Percentiles rank a stretch among this genome's conserved stretches.
Evolutionary conservation across 108 stramenopile species (phyloP).

Genomic region (Cylindrotheca fusiformis): DNA sequence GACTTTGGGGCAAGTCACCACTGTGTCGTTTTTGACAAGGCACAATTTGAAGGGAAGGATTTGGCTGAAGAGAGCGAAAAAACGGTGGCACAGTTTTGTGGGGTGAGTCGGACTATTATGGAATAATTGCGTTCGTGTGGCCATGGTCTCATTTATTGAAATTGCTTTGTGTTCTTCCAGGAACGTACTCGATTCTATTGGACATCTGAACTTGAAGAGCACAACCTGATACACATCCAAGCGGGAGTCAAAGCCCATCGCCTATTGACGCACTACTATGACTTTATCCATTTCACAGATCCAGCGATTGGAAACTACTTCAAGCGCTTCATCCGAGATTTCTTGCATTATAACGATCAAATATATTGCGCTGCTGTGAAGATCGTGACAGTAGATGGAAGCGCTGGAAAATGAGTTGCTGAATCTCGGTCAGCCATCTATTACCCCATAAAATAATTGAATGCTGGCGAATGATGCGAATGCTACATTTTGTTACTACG

Average conservation of each 20-base stretch:
- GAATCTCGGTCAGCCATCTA: no score
- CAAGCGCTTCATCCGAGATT: conserved; percentile 86
- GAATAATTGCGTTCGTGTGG: neutral
- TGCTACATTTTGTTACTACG: no score
- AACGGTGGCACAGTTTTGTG: conserved; percentile 27
- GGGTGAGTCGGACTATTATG: conserved; percentile 13
- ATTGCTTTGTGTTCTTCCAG: neutral
- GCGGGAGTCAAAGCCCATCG: conserved; percentile 60
- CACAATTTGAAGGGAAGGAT: conserved; percentile 33
- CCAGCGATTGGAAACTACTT: conserved; percentile 58
- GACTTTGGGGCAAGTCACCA: conserved; percentile 33
- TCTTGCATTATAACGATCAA: conserved; percentile 71
- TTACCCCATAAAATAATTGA: no score
- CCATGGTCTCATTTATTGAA: neutral
- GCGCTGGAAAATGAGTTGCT: no score
- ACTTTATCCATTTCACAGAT: conserved; percentile 71
- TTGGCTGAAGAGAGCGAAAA: conserved; percentile 9
- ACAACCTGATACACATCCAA: conserved; percentile 62
- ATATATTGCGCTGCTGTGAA: conserved; percentile 86
- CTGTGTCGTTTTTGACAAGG: conserved; percentile 71
- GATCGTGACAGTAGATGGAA: no score
- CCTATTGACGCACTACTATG: conserved; percentile 83
- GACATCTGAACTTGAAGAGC: conserved; percentile 39
- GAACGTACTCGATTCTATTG: conserved; percentile 6
- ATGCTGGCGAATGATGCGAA: no score